Percentiles rank a stretch among this genome's conserved stretches.
These are phyloP conservation scores for Radiomyces spectabilis DNA, from an alignment of 192 early-diverging fungal genomes.

Conservation along the genomic window DNA sequence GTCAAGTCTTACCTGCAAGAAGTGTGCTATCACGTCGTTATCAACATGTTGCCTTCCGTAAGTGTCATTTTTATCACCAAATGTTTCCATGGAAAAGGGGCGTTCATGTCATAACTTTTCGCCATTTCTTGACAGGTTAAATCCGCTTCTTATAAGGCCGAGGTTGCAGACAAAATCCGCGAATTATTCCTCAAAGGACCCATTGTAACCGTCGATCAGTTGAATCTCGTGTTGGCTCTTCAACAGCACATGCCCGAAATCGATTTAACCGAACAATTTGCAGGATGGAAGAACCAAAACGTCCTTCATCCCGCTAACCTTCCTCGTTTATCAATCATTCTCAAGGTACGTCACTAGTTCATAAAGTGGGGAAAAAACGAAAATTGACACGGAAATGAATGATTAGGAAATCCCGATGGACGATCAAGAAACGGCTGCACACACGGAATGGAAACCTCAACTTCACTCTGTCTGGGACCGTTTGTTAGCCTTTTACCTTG, in stretches of 20 bases:
- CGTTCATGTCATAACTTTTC: too few relatives aligned
- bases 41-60: conserved; percentile 44
- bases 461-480: conserved; percentile 78
- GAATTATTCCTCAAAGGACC: conserved; percentile 29
- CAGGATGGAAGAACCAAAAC: conserved; percentile 23
- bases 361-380: not conserved
- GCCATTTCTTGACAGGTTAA: conserved; percentile 1
- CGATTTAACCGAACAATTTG: conserved; percentile 15
- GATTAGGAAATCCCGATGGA: conserved; percentile 20
- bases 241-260: conserved; percentile 24
- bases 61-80: conserved; percentile 3
- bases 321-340: conserved; percentile 14
- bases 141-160: conserved; percentile 11
- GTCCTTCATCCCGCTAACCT: conserved; percentile 25
- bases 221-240: conserved; percentile 42
- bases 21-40: conserved; percentile 66
- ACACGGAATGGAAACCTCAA: conserved; percentile 63
- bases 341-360: too few relatives aligned
- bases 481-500: conserved; percentile 54
- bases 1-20: conserved; percentile 81
- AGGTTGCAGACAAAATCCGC: conserved; percentile 31
- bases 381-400: not conserved
- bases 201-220: conserved; percentile 45
- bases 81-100: too few relatives aligned
- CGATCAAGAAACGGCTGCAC: conserved; percentile 30